A percentile compares a stretch with the other conserved stretches of the same genome.
Conservation (phyloP, 352 stramenopile genomes). For the Pythium pyrilobum region DNA sequence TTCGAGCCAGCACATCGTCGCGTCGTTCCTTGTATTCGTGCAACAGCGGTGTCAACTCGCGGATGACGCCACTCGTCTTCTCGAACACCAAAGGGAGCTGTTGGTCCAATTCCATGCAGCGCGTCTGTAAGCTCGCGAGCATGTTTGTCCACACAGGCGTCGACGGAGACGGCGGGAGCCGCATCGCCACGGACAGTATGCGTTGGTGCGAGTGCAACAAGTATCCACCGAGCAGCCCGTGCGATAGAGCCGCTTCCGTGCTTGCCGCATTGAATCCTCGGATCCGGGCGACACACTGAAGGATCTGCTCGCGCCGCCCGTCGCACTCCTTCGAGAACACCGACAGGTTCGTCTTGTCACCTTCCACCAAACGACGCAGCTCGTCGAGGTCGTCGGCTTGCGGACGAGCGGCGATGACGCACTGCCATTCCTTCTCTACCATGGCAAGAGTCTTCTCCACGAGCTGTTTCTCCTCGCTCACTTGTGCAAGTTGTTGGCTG, state of each 20-base stretch:
- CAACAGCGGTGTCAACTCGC: neutral
- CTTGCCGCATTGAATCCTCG: neutral
- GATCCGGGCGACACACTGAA: conserved; percentile 29
- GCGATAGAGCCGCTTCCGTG: neutral
- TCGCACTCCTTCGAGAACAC: conserved; percentile 43
- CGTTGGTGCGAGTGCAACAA: neutral
- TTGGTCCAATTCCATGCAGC: conserved; percentile 9
- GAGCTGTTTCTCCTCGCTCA: neutral
- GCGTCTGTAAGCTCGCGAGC: conserved; percentile 7
- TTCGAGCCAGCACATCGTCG: too few relatives aligned
- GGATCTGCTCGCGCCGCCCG: conserved; percentile 46
- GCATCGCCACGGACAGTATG: conserved; percentile 8
- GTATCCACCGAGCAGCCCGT: neutral
- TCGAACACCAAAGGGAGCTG: conserved; percentile 3
- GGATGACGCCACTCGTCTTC: neutral
- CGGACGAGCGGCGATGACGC: neutral
- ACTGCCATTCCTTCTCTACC: conserved; percentile 2
- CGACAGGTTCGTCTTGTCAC: conserved; percentile 17
- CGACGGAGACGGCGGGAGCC: conserved; percentile 5
- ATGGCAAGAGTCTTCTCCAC: neutral
- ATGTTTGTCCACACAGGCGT: conserved; percentile 16
- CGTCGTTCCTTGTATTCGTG: conserved; percentile 1
- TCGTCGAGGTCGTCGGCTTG: neutral
- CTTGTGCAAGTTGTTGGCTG: neutral
- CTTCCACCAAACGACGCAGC: neutral